Conservation (phyloP, 176 grass and related monocot genomes). For the Lolium perenne region DNA sequence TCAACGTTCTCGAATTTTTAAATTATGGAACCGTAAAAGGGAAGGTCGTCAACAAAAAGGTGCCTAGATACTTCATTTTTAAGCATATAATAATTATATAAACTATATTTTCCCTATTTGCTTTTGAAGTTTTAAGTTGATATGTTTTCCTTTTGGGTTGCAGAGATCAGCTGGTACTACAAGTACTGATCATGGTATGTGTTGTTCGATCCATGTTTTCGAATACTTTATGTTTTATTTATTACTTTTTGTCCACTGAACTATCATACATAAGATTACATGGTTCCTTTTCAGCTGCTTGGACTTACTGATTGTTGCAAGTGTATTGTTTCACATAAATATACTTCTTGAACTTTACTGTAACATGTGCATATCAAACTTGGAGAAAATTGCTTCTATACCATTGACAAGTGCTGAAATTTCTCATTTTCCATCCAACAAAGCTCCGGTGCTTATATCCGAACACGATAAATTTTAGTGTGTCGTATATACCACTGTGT, state of each 20-base stretch:
- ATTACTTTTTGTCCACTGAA: not conserved
- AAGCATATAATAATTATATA: not conserved
- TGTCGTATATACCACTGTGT: too few species aligned
- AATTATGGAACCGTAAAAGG: not conserved
- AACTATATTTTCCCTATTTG: not conserved
- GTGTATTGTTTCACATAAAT: not conserved
- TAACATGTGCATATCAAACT: not conserved
- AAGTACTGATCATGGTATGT: not conserved
- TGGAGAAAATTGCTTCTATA: not conserved
- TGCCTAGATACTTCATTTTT: not conserved
- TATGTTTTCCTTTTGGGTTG: not conserved
- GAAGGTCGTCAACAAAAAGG: not conserved
- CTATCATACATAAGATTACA: not conserved
- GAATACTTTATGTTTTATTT: not conserved
- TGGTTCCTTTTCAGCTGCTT: not conserved
- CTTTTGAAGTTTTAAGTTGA: not conserved
- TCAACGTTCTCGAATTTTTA: not conserved
- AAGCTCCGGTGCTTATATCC: too few species aligned
- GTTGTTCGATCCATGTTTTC: not conserved
- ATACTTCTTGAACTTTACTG: not conserved
- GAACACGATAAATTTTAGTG: too few species aligned
- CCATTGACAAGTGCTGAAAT: too few species aligned
- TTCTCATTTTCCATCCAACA: too few species aligned
- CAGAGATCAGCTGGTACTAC: not conserved
- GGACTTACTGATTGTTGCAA: not conserved